These are phyloP conservation scores for Hyphopichia khmerensis DNA, from an alignment of 1,139 yeast species.

Conservation along the genomic window DNA sequence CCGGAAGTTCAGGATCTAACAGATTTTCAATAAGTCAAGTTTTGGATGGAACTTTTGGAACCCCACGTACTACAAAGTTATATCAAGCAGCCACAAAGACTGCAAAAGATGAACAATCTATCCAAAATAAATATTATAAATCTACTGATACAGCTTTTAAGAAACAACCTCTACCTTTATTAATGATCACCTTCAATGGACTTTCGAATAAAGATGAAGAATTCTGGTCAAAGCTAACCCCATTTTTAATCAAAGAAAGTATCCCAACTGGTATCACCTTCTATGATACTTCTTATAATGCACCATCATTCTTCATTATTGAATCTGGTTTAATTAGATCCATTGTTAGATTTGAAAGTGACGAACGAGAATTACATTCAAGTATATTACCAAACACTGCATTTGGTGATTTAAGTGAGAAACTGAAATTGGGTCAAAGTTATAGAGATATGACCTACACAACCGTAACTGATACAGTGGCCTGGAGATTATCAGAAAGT, in stretches of 20 bases:
- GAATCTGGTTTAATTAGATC: slow-evolving; percentile 80
- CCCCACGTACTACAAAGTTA: slow-evolving; percentile 65
- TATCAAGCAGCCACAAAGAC: slow-evolving; percentile 62
- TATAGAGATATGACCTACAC: slow-evolving; percentile 47
- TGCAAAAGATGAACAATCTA: slow-evolving; percentile 41
- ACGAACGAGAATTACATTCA: slow-evolving; percentile 63
- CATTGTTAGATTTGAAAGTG: slow-evolving; percentile 50
- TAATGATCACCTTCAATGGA: slow-evolving; percentile 71
- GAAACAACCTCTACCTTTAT: slow-evolving; percentile 65
- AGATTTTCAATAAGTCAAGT: slow-evolving; percentile 12
- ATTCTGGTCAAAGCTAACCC: slow-evolving; percentile 62
- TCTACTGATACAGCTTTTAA: slow-evolving; percentile 30
- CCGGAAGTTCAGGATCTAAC: slow-evolving; percentile 5
- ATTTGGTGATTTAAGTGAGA: slow-evolving; percentile 66
- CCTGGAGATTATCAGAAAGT: slow-evolving; percentile 67
- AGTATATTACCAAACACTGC: slow-evolving; percentile 87
- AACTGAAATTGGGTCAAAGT: slow-evolving; percentile 18
- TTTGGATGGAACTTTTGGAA: slow-evolving; percentile 33
- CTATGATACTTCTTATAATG: slow-evolving; percentile 43
- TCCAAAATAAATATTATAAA: slow-evolving; percentile 29
- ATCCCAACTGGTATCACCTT: slow-evolving; percentile 50
- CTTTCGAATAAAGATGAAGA: slow-evolving; percentile 57
- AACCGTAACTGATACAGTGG: slow-evolving; percentile 53
- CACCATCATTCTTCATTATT: slow-evolving; percentile 60
- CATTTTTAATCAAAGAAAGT: slow-evolving; percentile 50